Conservation (phyloP, 139 green algal genomes). For the Ettlia oleoabundans region DNA sequence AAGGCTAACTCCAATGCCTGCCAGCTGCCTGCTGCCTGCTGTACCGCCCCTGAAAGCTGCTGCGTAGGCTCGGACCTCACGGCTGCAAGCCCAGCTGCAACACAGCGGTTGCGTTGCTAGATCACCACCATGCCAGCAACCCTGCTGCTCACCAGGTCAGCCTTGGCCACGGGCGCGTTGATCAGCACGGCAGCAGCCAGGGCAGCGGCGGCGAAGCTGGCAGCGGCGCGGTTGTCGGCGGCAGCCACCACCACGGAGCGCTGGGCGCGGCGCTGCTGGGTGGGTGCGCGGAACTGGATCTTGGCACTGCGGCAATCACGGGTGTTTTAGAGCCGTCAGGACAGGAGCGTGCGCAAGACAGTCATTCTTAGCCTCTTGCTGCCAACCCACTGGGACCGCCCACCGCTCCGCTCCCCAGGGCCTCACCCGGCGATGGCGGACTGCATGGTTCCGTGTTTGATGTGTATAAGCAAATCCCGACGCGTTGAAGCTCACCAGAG, state of each 20-base stretch:
- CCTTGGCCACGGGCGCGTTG: conserved; percentile 25
- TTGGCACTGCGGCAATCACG: conserved; percentile 16
- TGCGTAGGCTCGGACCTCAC: no score
- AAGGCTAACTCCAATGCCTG: no score
- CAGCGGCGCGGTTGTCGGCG: conserved; percentile 11
- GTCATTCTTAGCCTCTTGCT: neutral
- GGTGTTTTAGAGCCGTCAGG: neutral
- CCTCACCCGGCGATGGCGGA: neutral
- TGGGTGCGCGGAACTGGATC: conserved; percentile 12
- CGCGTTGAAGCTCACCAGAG: no score
- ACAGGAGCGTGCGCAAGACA: neutral
- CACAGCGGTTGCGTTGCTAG: no score
- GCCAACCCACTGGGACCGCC: no score
- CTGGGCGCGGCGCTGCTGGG: conserved; percentile 8
- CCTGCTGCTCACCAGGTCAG: conserved; percentile 28
- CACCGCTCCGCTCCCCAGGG: no score
- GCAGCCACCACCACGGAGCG: conserved; percentile 17
- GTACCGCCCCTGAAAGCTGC: no score
- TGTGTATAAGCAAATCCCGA: neutral
- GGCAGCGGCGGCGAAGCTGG: conserved; percentile 24
- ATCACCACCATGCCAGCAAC: neutral
- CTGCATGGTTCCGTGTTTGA: neutral
- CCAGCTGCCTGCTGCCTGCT: no score
- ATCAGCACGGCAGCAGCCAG: conserved; percentile 32
- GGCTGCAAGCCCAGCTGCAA: no score